These are phyloP conservation scores for Mucor plumbeus DNA, from an alignment of 371 early-diverging fungal species.

Conservation along the genomic window DNA sequence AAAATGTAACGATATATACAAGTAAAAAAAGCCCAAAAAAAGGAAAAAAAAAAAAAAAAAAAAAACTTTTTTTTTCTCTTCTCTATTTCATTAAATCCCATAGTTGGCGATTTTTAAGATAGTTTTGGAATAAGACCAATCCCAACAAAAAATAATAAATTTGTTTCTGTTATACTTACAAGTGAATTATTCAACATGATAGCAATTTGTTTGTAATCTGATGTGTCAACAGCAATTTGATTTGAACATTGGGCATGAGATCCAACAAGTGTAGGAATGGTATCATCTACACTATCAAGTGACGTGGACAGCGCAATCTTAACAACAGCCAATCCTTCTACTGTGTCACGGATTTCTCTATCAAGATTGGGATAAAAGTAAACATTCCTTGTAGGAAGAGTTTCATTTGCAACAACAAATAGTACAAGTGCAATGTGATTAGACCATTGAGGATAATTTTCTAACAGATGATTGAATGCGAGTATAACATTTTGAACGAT, in stretches of 20 bases:
- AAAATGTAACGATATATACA: constrained; percentile 6
- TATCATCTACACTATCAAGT: background rate
- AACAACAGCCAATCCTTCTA: background rate
- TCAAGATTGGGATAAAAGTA: constrained; percentile 13
- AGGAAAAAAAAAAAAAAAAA: constrained; percentile 2
- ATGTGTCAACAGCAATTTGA: background rate
- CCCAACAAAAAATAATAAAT: background rate
- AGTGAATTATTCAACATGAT: background rate
- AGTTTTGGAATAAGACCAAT: constrained; percentile 7
- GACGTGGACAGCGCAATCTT: background rate
- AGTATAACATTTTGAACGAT: background rate
- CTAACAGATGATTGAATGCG: background rate
- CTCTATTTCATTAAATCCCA: constrained; percentile 2
- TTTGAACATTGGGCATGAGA: background rate
- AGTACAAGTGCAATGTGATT: background rate
- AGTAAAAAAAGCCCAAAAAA: constrained; percentile 5
- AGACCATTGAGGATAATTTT: background rate
- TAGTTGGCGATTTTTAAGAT: constrained; percentile 12
- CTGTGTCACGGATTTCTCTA: constrained; percentile 1
- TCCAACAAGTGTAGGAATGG: constrained; percentile 7
- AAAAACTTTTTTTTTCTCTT: constrained; percentile 10
- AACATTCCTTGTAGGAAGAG: background rate
- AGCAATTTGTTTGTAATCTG: constrained; percentile 1
- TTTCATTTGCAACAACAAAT: background rate
- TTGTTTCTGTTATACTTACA: too few species aligned